phyloP scores from a whole-genome alignment of 2,329 filamentous ascomycete genomes.

The Tolypocladium sp. region DNA sequence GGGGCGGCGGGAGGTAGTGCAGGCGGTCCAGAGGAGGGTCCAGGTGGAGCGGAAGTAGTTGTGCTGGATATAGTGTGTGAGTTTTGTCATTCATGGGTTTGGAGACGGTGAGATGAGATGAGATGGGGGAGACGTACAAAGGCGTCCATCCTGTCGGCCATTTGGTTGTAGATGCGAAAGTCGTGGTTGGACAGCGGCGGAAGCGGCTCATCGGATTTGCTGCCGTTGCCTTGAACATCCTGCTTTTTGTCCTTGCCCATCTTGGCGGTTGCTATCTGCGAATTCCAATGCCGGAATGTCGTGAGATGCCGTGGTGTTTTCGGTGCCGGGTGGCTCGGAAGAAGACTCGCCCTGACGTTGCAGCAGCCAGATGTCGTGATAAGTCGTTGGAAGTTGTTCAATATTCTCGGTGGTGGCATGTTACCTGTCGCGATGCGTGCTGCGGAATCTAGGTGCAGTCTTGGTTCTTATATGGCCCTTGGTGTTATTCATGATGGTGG shows the following conservation, averaged over 20 bases:
- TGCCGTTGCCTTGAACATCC: background rate
- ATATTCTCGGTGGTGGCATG: background rate
- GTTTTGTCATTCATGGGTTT: background rate
- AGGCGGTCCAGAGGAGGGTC: slow-evolving; percentile 61
- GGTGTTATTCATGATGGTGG: background rate
- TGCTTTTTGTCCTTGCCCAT: background rate
- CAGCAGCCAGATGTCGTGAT: background rate
- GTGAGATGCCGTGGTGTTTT: background rate
- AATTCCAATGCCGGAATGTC: background rate
- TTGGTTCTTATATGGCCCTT: background rate
- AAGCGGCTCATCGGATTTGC: slow-evolving; percentile 21
- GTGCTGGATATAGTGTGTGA: slow-evolving; percentile 42
- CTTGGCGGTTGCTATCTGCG: background rate
- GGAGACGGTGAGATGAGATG: background rate
- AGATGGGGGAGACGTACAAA: slow-evolving; percentile 2
- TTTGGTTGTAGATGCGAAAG: slow-evolving; percentile 60
- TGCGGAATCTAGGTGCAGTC: background rate
- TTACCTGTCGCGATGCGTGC: background rate
- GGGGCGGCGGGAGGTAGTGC: slow-evolving; percentile 48
- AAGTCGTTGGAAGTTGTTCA: background rate
- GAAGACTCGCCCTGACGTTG: background rate
- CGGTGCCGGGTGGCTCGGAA: background rate
- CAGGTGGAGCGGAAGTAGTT: slow-evolving; percentile 67
- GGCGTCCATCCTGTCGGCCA: slow-evolving; percentile 60
- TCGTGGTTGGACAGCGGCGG: slow-evolving; percentile 58